Percentiles rank a stretch among this genome's conserved stretches.
phyloP scores from a whole-genome alignment of 805 yeast genomes.

The Candida chauliodis region DNA sequence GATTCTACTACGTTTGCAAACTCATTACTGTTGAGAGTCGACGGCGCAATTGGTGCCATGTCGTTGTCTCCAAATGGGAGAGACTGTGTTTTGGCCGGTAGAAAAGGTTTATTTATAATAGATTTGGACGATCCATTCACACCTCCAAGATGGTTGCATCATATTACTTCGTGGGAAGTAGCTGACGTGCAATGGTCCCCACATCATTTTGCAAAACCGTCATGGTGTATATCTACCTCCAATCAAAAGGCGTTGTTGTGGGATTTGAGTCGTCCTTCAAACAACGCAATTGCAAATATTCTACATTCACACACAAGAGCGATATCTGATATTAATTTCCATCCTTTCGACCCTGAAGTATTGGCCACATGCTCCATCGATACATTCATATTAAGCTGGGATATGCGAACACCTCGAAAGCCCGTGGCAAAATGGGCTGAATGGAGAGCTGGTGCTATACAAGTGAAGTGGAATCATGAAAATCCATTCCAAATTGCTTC shows the following conservation, averaged over 20 bases:
- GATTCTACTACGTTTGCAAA: slow-evolving; percentile 69
- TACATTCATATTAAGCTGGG: slow-evolving; percentile 87
- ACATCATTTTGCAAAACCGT: slow-evolving; percentile 68
- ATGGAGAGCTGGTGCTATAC: slow-evolving; percentile 93
- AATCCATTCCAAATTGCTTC: slow-evolving; percentile 79
- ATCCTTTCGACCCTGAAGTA: slow-evolving; percentile 78
- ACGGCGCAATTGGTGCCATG: slow-evolving; percentile 89
- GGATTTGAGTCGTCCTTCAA: slow-evolving; percentile 75
- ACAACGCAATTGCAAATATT: slow-evolving; percentile 77
- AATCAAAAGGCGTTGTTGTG: slow-evolving; percentile 94
- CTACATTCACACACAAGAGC: slow-evolving; percentile 91
- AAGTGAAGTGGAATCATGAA: slow-evolving; percentile 86
- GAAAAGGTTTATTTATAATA: slow-evolving; percentile 79
- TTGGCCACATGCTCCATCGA: slow-evolving; percentile 93
- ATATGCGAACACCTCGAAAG: slow-evolving; percentile 70
- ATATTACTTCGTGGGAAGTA: slow-evolving; percentile 94
- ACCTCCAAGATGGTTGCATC: slow-evolving; percentile 91
- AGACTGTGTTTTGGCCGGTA: slow-evolving; percentile 87
- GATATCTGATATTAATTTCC: slow-evolving; percentile 92
- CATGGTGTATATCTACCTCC: slow-evolving; percentile 91
- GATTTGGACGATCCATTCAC: slow-evolving; percentile 94
- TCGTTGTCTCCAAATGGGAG: slow-evolving; percentile 86
- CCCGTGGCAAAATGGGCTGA: slow-evolving; percentile 84
- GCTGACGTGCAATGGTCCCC: slow-evolving; percentile 99
- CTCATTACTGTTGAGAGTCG: slow-evolving; percentile 79